A percentile compares a stretch with the other conserved stretches of the same genome.
These are phyloP conservation scores for Parastagonospora nodorum DNA, from an alignment of 2,329 filamentous ascomycete genomes.

Conservation along the genomic window DNA sequence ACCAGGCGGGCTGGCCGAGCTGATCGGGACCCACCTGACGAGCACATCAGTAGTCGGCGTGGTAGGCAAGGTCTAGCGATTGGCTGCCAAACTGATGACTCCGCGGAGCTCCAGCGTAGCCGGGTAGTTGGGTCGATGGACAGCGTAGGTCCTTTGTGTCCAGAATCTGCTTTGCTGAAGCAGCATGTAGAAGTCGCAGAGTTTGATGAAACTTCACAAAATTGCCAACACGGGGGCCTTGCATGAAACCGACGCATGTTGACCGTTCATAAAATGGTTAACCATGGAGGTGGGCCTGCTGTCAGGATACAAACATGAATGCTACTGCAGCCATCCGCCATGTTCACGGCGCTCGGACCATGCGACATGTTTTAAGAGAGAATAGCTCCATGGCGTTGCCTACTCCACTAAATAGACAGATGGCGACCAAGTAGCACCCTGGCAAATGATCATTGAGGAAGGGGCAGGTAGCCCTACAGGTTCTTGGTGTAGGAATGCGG, in stretches of 20 bases:
- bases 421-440: slow-evolving; percentile 14
- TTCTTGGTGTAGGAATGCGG: slow-evolving; percentile 38
- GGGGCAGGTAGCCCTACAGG: slow-evolving; percentile 18
- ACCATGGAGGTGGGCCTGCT: slow-evolving; percentile 19
- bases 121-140: slow-evolving; percentile 3
- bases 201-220: slow-evolving; percentile 2
- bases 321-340: slow-evolving; percentile 31
- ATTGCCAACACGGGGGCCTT: background rate
- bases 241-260: slow-evolving; percentile 2
- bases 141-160: background rate
- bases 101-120: slow-evolving; percentile 5
- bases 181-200: slow-evolving; percentile 4
- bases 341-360: slow-evolving; percentile 17
- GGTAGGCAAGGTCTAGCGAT: background rate
- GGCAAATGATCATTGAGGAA: slow-evolving; percentile 18
- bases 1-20: slow-evolving; percentile 26
- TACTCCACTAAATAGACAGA: slow-evolving; percentile 17
- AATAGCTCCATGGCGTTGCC: slow-evolving; percentile 16
- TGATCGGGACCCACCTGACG: background rate
- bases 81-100: slow-evolving; percentile 1
- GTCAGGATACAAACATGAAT: slow-evolving; percentile 24
- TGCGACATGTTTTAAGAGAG: slow-evolving; percentile 13
- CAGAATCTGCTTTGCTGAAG: background rate
- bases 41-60: slow-evolving; percentile 3
- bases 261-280: slow-evolving; percentile 7